A percentile compares a stretch with the other conserved stretches of the same genome.
These are phyloP conservation scores for Colletotrichum theobromicola DNA, from an alignment of 2,329 filamentous ascomycete genomes.

Conservation along the genomic window DNA sequence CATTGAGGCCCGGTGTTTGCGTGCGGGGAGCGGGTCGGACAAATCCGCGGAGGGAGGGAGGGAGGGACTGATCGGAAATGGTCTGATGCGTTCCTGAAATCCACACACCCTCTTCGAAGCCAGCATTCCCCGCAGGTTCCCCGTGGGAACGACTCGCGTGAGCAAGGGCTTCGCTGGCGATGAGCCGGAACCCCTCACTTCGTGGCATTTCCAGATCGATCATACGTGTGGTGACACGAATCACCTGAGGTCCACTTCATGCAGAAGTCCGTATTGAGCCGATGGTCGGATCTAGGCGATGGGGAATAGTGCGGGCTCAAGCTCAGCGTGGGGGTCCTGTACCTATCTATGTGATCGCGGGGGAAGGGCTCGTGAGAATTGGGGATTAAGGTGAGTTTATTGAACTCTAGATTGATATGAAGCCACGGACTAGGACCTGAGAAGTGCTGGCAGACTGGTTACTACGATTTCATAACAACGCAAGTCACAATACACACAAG, in stretches of 20 bases:
- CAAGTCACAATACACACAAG: background rate
- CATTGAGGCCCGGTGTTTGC: background rate
- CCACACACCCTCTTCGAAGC: background rate
- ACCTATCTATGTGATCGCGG: background rate
- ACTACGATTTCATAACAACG: background rate
- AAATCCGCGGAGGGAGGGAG: background rate
- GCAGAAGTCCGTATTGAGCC: background rate
- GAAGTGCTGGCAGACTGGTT: background rate
- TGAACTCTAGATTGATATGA: background rate
- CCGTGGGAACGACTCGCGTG: background rate
- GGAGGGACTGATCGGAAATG: background rate
- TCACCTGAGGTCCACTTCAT: background rate
- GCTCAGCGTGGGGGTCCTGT: background rate
- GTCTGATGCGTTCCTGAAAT: background rate
- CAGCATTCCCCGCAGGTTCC: conserved; percentile 1
- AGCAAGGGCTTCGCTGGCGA: background rate
- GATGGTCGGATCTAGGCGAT: background rate
- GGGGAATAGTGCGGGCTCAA: background rate
- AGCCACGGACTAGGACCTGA: background rate
- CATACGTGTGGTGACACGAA: background rate
- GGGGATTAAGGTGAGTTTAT: background rate
- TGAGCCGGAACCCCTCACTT: background rate
- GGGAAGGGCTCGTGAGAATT: background rate
- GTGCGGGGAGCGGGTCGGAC: background rate
- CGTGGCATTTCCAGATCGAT: background rate